phyloP scores from a whole-genome alignment of 169 alveolate genomes.

The Cryptosporidium canis region DNA sequence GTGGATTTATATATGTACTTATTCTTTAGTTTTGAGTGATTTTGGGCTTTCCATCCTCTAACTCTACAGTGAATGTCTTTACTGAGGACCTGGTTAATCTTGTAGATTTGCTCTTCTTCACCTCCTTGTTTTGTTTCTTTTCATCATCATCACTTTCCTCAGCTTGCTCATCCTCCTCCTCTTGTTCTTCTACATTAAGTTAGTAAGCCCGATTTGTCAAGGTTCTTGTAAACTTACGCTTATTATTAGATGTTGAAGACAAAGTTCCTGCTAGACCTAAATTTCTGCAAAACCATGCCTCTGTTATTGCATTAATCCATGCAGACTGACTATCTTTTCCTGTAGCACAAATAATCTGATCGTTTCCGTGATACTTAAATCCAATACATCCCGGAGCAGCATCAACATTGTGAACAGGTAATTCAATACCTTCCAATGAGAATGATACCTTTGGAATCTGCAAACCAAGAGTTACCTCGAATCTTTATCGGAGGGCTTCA shows the following conservation, averaged over 20 bases:
- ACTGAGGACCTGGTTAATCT: constrained; percentile 28
- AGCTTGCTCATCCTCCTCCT: not conserved
- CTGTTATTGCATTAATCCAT: constrained; percentile 80
- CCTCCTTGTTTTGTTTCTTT: not conserved
- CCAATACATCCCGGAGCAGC: constrained; percentile 74
- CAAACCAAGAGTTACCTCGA: not conserved
- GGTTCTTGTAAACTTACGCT: constrained; percentile 1
- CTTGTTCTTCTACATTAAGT: not conserved
- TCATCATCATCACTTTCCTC: not conserved
- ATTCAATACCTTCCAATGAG: constrained; percentile 78
- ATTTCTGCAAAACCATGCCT: constrained; percentile 82
- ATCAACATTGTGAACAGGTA: constrained; percentile 75
- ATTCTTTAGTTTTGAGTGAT: constrained; percentile 20
- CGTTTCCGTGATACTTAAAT: constrained; percentile 76
- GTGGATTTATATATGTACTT: not conserved
- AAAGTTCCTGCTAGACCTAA: constrained; percentile 79
- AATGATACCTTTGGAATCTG: constrained; percentile 71
- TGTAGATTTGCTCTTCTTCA: not conserved
- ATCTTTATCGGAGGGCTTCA: not conserved
- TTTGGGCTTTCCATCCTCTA: constrained; percentile 69
- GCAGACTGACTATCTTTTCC: constrained; percentile 76
- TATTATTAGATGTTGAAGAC: not conserved
- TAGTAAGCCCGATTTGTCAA: not conserved
- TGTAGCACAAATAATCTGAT: constrained; percentile 78
- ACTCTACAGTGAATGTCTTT: constrained; percentile 48